Conservation (phyloP, 78 protist genomes). For the Acrasis kona region DNA sequence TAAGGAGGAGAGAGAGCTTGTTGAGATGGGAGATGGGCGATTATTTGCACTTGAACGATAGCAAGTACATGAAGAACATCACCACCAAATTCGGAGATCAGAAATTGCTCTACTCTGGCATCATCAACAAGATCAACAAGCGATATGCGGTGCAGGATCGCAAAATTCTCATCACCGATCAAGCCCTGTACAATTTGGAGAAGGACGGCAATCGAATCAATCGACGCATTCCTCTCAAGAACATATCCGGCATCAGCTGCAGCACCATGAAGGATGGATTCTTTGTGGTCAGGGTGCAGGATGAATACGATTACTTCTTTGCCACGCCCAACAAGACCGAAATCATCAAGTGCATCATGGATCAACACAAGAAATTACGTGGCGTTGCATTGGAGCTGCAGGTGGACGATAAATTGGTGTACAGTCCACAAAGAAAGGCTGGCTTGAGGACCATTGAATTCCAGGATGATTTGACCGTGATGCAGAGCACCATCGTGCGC, state of each 20-base stretch:
- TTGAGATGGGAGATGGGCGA: background rate
- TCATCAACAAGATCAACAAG: constrained; percentile 65
- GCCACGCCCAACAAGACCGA: background rate
- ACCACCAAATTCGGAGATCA: constrained; percentile 30
- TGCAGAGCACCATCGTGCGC: background rate
- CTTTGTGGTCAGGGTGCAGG: background rate
- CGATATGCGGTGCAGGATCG: constrained; percentile 71
- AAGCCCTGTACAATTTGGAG: constrained; percentile 31
- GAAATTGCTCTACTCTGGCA: constrained; percentile 53
- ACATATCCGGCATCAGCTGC: background rate
- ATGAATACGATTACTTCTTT: constrained; percentile 8
- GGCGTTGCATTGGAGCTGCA: background rate
- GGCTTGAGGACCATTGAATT: background rate
- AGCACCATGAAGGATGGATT: background rate
- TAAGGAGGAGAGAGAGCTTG: background rate
- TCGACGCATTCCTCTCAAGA: constrained; percentile 1
- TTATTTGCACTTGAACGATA: background rate
- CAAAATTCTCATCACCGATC: constrained; percentile 51
- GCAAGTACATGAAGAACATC: background rate
- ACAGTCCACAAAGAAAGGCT: background rate
- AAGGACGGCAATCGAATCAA: background rate
- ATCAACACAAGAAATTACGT: background rate
- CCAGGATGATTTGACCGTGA: background rate
- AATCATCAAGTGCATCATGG: background rate
- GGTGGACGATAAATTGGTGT: background rate